Evolutionary conservation across 106 monocot species (phyloP).

Genomic region (Dendrobium huoshanense): DNA sequence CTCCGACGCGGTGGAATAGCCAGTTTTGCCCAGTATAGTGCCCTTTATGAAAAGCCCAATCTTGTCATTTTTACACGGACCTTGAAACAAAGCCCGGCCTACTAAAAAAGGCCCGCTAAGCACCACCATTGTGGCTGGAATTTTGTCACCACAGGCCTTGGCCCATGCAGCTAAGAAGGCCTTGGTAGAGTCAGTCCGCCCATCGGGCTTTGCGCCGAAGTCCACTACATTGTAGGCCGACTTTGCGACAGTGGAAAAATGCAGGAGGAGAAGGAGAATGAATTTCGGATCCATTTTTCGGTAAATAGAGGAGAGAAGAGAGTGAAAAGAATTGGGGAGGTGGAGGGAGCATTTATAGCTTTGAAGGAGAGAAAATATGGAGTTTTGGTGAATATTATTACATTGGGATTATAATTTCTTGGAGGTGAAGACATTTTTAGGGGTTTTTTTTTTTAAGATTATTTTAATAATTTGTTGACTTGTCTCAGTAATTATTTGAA

Average conservation of each 20-base stretch:
- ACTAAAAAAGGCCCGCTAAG: constrained; percentile 27
- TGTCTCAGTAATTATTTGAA: too few species aligned
- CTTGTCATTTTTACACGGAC: constrained; percentile 27
- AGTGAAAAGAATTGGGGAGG: too few species aligned
- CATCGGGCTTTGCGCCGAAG: constrained; percentile 26
- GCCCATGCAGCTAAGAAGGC: constrained; percentile 35
- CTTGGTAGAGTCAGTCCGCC: constrained; percentile 18
- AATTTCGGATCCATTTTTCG: too few species aligned
- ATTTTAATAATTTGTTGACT: too few species aligned
- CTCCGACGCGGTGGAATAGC: neutral
- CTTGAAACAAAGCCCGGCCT: constrained; percentile 20
- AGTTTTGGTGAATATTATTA: too few species aligned
- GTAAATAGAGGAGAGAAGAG: too few species aligned
- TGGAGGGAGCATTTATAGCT: too few species aligned
- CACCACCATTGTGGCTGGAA: constrained; percentile 16
- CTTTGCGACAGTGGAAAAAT: neutral
- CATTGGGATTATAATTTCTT: too few species aligned
- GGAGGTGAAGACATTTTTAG: too few species aligned
- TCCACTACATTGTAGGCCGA: constrained; percentile 20
- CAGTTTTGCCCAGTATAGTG: constrained; percentile 16
- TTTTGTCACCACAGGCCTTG: constrained; percentile 14
- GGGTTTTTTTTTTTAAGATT: too few species aligned
- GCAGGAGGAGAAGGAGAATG: constrained; percentile 1
- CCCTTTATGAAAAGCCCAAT: constrained; percentile 28
- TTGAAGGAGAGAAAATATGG: too few species aligned